These are phyloP conservation scores for Globisporangium nagaii DNA, from an alignment of 352 stramenopile genomes.

Conservation along the genomic window DNA sequence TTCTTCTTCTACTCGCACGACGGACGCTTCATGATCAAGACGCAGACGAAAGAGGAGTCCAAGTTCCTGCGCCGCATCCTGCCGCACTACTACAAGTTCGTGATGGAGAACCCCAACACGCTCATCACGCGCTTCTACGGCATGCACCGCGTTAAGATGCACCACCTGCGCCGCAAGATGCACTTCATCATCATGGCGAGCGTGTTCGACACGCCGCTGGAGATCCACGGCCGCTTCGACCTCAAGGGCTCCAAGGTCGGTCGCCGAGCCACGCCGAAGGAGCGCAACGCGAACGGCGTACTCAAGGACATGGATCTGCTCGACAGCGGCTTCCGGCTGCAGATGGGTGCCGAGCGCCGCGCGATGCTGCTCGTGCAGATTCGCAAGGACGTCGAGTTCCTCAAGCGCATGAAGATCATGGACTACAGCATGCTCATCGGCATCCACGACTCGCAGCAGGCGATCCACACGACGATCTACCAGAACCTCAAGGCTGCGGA, in stretches of 20 bases:
- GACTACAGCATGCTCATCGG: constrained; percentile 92
- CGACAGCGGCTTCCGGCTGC: constrained; percentile 78
- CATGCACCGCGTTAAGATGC: constrained; percentile 98
- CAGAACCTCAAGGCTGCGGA: constrained; percentile 17
- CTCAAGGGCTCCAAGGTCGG: constrained; percentile 91
- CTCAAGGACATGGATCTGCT: constrained; percentile 92
- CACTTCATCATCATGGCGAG: constrained; percentile 96
- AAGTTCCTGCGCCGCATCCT: constrained; percentile 97
- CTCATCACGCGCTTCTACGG: constrained; percentile 96
- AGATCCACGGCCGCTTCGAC: constrained; percentile 87
- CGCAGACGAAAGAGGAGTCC: constrained; percentile 97
- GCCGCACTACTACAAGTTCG: constrained; percentile 97
- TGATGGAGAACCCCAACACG: constrained; percentile 96
- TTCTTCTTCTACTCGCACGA: constrained; percentile 99
- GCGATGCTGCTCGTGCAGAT: constrained; percentile 84
- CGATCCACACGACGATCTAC: constrained; percentile 50
- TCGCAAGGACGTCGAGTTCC: constrained; percentile 87
- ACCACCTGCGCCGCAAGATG: constrained; percentile 92
- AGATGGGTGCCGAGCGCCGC: constrained; percentile 67
- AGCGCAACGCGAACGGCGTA: constrained; percentile 57
- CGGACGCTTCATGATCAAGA: constrained; percentile 98
- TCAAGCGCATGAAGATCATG: constrained; percentile 93
- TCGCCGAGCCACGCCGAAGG: constrained; percentile 53
- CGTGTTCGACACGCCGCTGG: constrained; percentile 93
- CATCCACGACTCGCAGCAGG: constrained; percentile 77